Percentiles rank a stretch among this genome's conserved stretches.
phyloP scores from a whole-genome alignment of 1,139 yeast species.

The Lodderomyces pseudojiufengensis region DNA sequence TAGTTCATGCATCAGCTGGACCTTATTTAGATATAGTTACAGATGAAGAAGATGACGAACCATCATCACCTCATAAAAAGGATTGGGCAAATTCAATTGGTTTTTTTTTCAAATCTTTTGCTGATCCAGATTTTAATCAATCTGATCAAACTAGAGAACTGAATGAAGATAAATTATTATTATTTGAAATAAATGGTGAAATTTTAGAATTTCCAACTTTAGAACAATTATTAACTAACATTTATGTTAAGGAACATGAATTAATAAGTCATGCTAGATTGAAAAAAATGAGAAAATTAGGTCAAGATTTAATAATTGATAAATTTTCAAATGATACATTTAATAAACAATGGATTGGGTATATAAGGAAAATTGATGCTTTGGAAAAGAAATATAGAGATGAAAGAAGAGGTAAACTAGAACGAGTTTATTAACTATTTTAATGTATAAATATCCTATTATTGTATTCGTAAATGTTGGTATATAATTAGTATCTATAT shows the following conservation, averaged over 20 bases:
- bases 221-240: constrained; percentile 29
- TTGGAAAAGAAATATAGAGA: constrained; percentile 41
- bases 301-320: constrained; percentile 45
- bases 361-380: constrained; percentile 34
- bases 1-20: constrained; percentile 91
- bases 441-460: constrained; percentile 1
- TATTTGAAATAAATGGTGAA: constrained; percentile 16
- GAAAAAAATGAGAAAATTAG: constrained; percentile 47
- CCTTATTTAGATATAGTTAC: constrained; percentile 81
- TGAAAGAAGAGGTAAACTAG: constrained; percentile 34
- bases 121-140: constrained; percentile 61
- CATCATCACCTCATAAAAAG: constrained; percentile 11
- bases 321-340: constrained; percentile 72
- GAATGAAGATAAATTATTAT: constrained; percentile 13
- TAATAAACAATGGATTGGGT: constrained; percentile 53
- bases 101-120: constrained; percentile 59
- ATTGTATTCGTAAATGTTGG: too few species aligned
- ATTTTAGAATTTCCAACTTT: constrained; percentile 39
- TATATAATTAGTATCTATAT: too few species aligned
- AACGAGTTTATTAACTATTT: constrained; percentile 38
- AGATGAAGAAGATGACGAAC: constrained; percentile 11
- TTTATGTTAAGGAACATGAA: constrained; percentile 39
- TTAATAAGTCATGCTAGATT: constrained; percentile 36
- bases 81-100: constrained; percentile 54
- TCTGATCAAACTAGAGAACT: constrained; percentile 14